Evolutionary conservation across 345 rosid genomes (phyloP).

Genomic region (Arabidopsis thaliana): DNA sequence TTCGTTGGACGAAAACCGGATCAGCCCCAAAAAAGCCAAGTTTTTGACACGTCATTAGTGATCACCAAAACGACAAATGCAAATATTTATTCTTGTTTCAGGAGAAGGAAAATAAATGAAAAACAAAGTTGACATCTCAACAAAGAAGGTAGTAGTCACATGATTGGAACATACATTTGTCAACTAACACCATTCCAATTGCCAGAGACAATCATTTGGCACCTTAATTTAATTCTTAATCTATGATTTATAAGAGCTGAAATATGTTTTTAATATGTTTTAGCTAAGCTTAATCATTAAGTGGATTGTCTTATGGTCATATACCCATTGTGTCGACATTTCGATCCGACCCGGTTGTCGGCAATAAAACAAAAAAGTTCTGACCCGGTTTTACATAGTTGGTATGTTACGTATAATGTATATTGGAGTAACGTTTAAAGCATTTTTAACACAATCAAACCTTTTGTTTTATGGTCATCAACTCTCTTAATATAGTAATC

Average conservation of each 20-base stretch:
- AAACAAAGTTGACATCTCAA: constrained; percentile 43
- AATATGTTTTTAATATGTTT: constrained; percentile 10
- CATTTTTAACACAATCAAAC: background rate
- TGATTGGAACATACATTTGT: constrained; percentile 41
- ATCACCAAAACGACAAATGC: constrained; percentile 19
- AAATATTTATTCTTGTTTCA: constrained; percentile 11
- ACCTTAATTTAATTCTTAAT: constrained; percentile 19
- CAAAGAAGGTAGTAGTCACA: constrained; percentile 31
- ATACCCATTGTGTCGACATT: constrained; percentile 5
- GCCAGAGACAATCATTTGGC: constrained; percentile 39
- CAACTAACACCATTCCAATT: constrained; percentile 34
- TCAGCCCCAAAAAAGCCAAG: background rate
- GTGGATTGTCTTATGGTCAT: constrained; percentile 1
- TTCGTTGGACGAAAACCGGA: too few relatives aligned
- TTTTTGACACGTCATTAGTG: constrained; percentile 24
- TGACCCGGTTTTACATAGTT: background rate
- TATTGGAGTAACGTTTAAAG: background rate
- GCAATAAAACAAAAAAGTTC: background rate
- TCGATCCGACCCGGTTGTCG: constrained; percentile 8
- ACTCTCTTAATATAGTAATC: background rate
- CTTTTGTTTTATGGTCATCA: background rate
- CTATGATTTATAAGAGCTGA: background rate
- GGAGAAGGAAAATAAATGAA: background rate
- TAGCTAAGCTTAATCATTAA: constrained; percentile 20
- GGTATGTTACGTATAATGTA: too few relatives aligned